Percentiles rank a stretch among this genome's conserved stretches.
These are phyloP conservation scores for Rosa lucieae DNA, from an alignment of 306 rosid genomes.

Conservation along the genomic window DNA sequence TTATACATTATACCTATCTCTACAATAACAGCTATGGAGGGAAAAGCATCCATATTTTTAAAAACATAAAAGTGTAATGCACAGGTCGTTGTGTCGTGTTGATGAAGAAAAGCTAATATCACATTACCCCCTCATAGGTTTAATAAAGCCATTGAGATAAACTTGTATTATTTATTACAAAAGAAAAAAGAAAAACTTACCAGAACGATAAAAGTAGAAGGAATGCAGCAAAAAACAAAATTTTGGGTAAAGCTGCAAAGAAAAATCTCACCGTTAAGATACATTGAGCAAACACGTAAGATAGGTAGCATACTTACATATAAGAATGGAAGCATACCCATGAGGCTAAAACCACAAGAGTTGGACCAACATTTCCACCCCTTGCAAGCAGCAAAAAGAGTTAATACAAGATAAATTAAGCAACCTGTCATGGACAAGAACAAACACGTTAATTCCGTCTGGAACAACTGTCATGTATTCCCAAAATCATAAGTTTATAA, in stretches of 20 bases:
- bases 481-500: neutral
- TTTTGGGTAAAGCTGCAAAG: conserved; percentile 92
- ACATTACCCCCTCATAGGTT: neutral
- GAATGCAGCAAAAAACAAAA: conserved; percentile 86
- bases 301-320: neutral
- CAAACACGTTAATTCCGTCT: conserved; percentile 5
- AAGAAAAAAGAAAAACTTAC: conserved; percentile 49
- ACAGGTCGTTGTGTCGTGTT: neutral
- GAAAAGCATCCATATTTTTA: neutral
- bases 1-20: neutral
- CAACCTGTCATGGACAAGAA: conserved; percentile 61
- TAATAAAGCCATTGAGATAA: neutral
- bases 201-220: conserved; percentile 97
- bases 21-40: neutral
- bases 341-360: conserved; percentile 80
- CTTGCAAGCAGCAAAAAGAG: conserved; percentile 69
- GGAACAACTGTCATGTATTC: neutral
- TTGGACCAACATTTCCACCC: conserved; percentile 85
- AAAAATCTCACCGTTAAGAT: conserved; percentile 36
- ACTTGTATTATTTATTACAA: neutral
- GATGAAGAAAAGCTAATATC: neutral
- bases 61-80: neutral
- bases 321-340: conserved; percentile 63
- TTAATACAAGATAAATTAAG: conserved; percentile 58
- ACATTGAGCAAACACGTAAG: conserved; percentile 23